A percentile compares a stretch with the other conserved stretches of the same genome.
Evolutionary conservation across 495 filamentous ascomycete genomes (phyloP).

Genomic region (Penicillium nucicola): DNA sequence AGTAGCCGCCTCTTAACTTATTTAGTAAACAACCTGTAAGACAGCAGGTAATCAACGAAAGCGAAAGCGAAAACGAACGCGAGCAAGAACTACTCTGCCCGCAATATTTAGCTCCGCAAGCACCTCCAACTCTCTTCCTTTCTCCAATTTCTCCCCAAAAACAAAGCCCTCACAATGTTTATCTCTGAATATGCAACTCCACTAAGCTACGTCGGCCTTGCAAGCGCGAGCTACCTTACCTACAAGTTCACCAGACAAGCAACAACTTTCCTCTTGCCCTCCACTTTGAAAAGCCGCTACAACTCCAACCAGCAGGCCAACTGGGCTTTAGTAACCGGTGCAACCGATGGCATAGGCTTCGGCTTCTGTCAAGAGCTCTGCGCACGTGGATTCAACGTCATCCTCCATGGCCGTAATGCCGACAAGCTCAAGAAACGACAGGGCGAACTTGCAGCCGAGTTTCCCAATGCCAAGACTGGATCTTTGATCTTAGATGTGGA

Average conservation of each 20-base stretch:
- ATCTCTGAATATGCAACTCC: background rate
- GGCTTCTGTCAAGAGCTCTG: slow-evolving; percentile 50
- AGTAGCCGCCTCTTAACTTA: too few relatives aligned
- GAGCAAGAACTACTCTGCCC: too few relatives aligned
- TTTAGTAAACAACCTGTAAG: too few relatives aligned
- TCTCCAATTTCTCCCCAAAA: too few relatives aligned
- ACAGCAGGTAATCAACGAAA: too few relatives aligned
- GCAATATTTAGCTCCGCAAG: too few relatives aligned
- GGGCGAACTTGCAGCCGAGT: slow-evolving; percentile 22
- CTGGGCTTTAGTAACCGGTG: slow-evolving; percentile 61
- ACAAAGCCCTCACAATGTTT: too few relatives aligned
- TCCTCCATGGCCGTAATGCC: slow-evolving; percentile 53
- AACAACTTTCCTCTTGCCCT: slow-evolving; percentile 16
- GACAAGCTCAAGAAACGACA: slow-evolving; percentile 39
- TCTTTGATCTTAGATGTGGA: slow-evolving; percentile 35
- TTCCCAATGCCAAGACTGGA: slow-evolving; percentile 24
- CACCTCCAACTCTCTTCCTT: too few relatives aligned
- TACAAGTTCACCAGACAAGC: slow-evolving; percentile 15
- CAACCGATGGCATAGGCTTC: slow-evolving; percentile 58
- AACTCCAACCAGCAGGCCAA: slow-evolving; percentile 11
- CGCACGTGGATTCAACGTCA: slow-evolving; percentile 53
- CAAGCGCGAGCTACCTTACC: slow-evolving; percentile 9
- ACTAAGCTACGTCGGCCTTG: slow-evolving; percentile 15
- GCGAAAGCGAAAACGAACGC: too few relatives aligned
- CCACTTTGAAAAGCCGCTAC: slow-evolving; percentile 5